Percentiles rank a stretch among this genome's conserved stretches.
phyloP scores from a whole-genome alignment of 257 asterid species.

The Solanum infundibuliforme region DNA sequence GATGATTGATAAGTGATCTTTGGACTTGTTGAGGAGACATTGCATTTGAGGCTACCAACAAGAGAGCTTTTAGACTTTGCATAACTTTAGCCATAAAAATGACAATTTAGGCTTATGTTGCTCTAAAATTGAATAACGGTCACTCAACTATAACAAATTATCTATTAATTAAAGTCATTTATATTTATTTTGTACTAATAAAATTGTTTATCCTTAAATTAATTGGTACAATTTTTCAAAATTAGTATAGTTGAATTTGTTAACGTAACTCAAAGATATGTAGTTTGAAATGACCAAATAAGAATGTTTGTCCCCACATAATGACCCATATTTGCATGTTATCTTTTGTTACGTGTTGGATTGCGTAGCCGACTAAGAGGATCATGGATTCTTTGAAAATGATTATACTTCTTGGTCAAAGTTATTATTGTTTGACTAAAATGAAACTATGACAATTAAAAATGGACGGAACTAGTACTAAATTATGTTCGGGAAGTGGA shows the following conservation, averaged over 20 bases:
- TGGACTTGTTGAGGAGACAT: background rate
- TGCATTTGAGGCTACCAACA: background rate
- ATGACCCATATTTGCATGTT: background rate
- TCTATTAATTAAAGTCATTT: background rate
- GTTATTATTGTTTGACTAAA: too few relatives aligned
- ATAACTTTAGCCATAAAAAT: background rate
- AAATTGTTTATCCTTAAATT: too few relatives aligned
- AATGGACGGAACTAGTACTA: too few relatives aligned
- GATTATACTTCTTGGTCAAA: too few relatives aligned
- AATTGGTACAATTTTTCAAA: background rate
- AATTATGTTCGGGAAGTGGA: too few relatives aligned
- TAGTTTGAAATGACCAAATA: background rate
- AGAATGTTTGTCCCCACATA: too few relatives aligned
- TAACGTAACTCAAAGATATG: background rate
- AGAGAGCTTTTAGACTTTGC: background rate
- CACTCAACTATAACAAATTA: background rate
- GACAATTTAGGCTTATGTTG: background rate
- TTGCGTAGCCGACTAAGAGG: background rate
- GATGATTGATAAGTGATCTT: slow-evolving; percentile 5
- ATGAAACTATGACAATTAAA: too few relatives aligned
- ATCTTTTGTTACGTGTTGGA: background rate
- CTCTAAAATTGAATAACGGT: background rate
- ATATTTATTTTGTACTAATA: too few relatives aligned
- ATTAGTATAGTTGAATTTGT: background rate
- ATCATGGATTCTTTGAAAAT: background rate